phyloP scores from a whole-genome alignment of 2,329 filamentous ascomycete species.

The Clonostachys sp. region DNA sequence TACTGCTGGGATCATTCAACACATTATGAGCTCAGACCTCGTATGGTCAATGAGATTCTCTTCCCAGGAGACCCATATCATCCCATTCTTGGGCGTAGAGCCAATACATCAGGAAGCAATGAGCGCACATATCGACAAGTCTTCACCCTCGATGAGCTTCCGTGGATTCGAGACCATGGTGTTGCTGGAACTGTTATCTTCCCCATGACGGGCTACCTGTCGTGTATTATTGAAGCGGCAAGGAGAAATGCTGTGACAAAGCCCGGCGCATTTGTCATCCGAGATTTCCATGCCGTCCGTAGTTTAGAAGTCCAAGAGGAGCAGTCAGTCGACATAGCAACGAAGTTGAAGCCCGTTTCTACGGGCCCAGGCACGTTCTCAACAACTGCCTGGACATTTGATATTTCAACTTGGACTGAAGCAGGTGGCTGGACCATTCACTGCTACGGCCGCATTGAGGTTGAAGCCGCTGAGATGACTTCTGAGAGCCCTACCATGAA shows the following conservation, averaged over 20 bases:
- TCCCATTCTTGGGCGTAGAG: constrained; percentile 13
- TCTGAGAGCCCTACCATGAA: constrained; percentile 9
- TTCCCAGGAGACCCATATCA: constrained; percentile 22
- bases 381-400: constrained; percentile 10
- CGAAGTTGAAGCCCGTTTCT: constrained; percentile 11
- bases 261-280: constrained; percentile 2
- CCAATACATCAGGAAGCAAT: too few species aligned
- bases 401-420: constrained; percentile 14
- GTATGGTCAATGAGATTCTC: constrained; percentile 13
- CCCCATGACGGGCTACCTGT: constrained; percentile 6
- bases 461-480: constrained; percentile 8
- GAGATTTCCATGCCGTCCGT: constrained; percentile 9
- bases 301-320: constrained; percentile 19
- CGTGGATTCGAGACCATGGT: constrained; percentile 40
- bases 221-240: constrained; percentile 10
- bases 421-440: constrained; percentile 13
- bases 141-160: constrained; percentile 22
- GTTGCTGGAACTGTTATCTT: constrained; percentile 22
- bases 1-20: constrained; percentile 31
- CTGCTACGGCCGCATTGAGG: constrained; percentile 11
- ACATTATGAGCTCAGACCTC: constrained; percentile 15
- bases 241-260: constrained; percentile 1
- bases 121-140: constrained; percentile 27
- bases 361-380: constrained; percentile 8
- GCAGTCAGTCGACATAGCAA: constrained; percentile 14